Evolutionary conservation across 176 grass and related monocot genomes (phyloP), one percentile per base, ranked within the genome.

Genomic region (Oryza punctata): DNA sequence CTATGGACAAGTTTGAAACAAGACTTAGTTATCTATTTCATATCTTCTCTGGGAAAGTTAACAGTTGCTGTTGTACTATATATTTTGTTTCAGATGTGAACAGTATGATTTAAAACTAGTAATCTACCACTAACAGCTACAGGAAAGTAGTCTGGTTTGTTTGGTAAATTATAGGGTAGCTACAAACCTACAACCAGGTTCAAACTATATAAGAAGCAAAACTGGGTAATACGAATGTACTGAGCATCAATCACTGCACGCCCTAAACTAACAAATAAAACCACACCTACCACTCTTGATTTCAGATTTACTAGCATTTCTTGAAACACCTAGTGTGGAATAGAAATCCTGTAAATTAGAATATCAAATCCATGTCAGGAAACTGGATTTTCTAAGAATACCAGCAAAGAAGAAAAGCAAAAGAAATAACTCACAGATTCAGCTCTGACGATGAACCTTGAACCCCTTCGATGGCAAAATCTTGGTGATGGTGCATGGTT

Each of bases 231-330:
- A 15, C 72, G 8, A 29, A 63, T 21, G 30, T 61, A 69, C 6
- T 10, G 41, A 73, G 72, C 14, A 43, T 21, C 8, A 67, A 69
- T 33, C 10, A 15, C 78, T 49, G 38, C 25, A 76, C 12, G 52
- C 7, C 1, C 35, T 45, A 33, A 61, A 23, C 16, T 69, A 84
- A 11, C 71, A 74, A 73, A 24, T 29, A 75, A 84, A 75, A 28
- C 74, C 75, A 75, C 79, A 96, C 93, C 69, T 41, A 93, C 96
- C 91, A 63, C 91, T 96, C 78, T 96, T 99, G 69, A 99, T 99
- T 96, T 99, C 96, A 75, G 96, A 96, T 92, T 94, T 99, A 81
- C 96, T 99, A 71, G 96, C 67, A 92, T 99, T 99, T 87, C 86
- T 99, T 67, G 96, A 96, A 47, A 99, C 93, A 25, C 91, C 96